phyloP scores from a whole-genome alignment of 2,329 filamentous ascomycete species.

The Metarhizium robertsii region DNA sequence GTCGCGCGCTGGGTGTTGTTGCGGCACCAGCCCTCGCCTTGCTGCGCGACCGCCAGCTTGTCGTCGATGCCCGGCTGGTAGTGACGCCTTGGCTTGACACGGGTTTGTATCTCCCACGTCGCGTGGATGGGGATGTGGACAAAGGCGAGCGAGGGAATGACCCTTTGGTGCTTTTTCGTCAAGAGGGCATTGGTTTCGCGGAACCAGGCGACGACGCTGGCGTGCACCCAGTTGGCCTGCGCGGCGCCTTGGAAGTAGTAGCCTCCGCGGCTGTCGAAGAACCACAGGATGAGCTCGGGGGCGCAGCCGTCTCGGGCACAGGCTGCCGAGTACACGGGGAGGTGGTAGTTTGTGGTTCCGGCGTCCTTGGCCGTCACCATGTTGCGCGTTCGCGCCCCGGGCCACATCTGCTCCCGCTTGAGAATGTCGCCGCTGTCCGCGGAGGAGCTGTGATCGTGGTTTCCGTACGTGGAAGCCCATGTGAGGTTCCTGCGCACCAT shows the following conservation, averaged over 20 bases:
- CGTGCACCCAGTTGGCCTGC: slow-evolving; percentile 35
- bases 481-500: slow-evolving; percentile 43
- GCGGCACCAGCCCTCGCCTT: slow-evolving; percentile 32
- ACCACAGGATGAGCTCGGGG: slow-evolving; percentile 51
- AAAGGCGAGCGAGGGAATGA: slow-evolving; percentile 36
- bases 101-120: slow-evolving; percentile 25
- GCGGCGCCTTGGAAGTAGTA: slow-evolving; percentile 29
- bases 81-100: slow-evolving; percentile 20
- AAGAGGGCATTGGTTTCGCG: slow-evolving; percentile 20
- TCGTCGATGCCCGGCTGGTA: slow-evolving; percentile 35
- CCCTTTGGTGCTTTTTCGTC: slow-evolving; percentile 18
- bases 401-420: slow-evolving; percentile 26
- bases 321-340: slow-evolving; percentile 23
- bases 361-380: slow-evolving; percentile 27
- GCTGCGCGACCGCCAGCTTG: slow-evolving; percentile 29
- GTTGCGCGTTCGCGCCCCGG: slow-evolving; percentile 27
- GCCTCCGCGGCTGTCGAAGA: slow-evolving; percentile 60
- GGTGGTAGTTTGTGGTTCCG: slow-evolving; percentile 37
- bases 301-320: slow-evolving; percentile 25
- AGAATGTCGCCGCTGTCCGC: slow-evolving; percentile 36
- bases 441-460: slow-evolving; percentile 56
- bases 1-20: slow-evolving; percentile 23
- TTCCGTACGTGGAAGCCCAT: slow-evolving; percentile 63
- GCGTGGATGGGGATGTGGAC: slow-evolving; percentile 38
- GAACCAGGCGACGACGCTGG: slow-evolving; percentile 36